A percentile compares a stretch with the other conserved stretches of the same genome.
phyloP scores from a whole-genome alignment of 352 stramenopile genomes.

The Pythium apleroticum region DNA sequence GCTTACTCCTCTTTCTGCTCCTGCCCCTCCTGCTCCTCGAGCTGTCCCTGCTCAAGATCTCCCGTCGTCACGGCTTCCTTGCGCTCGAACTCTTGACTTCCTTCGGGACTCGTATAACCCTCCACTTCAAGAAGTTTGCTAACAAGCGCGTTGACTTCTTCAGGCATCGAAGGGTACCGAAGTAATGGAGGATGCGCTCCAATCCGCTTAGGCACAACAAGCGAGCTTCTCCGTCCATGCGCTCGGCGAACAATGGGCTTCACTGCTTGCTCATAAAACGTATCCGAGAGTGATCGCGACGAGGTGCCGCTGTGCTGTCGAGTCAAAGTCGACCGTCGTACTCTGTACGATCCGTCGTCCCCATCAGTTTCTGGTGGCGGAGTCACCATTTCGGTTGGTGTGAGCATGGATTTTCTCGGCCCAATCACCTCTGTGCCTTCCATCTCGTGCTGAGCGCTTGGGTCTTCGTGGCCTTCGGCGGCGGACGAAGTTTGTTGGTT shows the following conservation, averaged over 20 bases:
- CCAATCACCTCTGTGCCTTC: neutral
- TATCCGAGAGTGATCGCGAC: neutral
- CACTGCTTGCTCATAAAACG: constrained; percentile 2
- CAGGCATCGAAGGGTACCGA: constrained; percentile 37
- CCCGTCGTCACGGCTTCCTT: neutral
- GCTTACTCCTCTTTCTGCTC: neutral
- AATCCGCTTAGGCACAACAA: constrained; percentile 7
- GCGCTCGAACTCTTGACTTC: neutral
- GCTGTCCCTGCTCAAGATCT: neutral
- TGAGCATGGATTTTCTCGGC: neutral
- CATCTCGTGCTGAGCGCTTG: neutral
- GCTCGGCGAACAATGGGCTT: constrained; percentile 2
- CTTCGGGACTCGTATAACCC: constrained; percentile 32
- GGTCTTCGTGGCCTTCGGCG: neutral
- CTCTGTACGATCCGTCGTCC: neutral
- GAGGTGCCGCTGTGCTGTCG: neutral
- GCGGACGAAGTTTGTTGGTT: neutral
- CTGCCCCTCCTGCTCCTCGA: neutral
- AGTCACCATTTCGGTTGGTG: neutral
- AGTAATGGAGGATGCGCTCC: constrained; percentile 19
- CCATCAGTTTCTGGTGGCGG: neutral
- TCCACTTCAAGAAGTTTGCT: constrained; percentile 49
- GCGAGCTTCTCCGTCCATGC: constrained; percentile 8
- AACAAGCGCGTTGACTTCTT: constrained; percentile 49
- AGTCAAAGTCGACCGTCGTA: neutral